Conservation (phyloP, 73 alveolate species). For the Paramecium sonneborni region DNA sequence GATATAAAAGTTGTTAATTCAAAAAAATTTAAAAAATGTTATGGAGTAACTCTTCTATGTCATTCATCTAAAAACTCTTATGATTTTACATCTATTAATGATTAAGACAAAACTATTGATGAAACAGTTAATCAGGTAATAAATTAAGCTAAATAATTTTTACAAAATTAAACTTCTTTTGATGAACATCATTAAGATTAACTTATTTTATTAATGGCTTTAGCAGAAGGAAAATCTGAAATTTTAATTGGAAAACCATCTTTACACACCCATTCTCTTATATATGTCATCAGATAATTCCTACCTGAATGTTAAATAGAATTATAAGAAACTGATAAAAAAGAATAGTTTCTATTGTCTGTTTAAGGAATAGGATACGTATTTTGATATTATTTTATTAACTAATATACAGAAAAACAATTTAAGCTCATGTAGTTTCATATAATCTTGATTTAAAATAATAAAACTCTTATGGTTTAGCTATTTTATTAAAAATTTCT, state of each 20-base stretch:
- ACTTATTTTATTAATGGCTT: neutral
- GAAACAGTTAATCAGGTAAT: neutral
- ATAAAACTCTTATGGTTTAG: conserved; percentile 40
- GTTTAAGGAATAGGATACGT: neutral
- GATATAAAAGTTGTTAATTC: neutral
- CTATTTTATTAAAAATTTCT: conserved; percentile 16
- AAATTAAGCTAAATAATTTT: neutral
- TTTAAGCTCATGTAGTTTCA: neutral
- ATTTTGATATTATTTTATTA: conserved; percentile 1
- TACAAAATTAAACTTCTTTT: neutral
- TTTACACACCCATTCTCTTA: neutral
- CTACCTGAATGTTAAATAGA: conserved; percentile 2
- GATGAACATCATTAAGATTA: conserved; percentile 25
- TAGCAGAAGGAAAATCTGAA: conserved; percentile 27
- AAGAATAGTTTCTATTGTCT: neutral
- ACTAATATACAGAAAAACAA: conserved; percentile 25
- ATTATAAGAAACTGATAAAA: neutral
- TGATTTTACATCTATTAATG: neutral
- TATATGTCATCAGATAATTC: neutral
- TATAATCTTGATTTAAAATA: neutral
- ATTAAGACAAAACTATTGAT: neutral
- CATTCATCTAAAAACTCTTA: neutral
- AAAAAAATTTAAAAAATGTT: conserved; percentile 25
- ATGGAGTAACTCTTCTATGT: neutral
- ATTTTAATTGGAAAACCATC: neutral